Percentiles rank a stretch among this genome's conserved stretches.
These are phyloP conservation scores for Ceratobasidium sp. DNA, from an alignment of 1,284 basidiomycete genomes.

Conservation along the genomic window DNA sequence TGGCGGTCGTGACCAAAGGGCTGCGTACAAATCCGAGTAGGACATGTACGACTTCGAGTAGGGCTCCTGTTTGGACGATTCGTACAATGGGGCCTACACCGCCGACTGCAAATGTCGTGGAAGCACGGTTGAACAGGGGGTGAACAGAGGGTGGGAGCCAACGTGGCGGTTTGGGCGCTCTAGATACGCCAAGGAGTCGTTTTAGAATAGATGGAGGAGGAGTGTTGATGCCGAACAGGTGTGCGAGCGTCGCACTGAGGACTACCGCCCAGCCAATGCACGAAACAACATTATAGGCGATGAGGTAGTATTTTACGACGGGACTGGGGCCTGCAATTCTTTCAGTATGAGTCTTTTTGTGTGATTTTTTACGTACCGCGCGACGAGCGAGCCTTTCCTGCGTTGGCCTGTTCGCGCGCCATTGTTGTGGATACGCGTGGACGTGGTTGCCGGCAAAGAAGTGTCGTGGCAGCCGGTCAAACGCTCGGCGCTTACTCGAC, in stretches of 20 bases:
- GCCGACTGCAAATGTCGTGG: constrained; percentile 58
- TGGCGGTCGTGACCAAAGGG: constrained; percentile 78
- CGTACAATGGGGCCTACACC: constrained; percentile 68
- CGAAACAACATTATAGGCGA: constrained; percentile 79
- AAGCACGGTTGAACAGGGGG: constrained; percentile 53
- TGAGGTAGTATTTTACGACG: constrained; percentile 62
- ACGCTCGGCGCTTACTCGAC: constrained; percentile 9
- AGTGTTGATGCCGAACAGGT: constrained; percentile 56
- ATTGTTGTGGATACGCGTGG: background rate
- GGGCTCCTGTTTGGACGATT: constrained; percentile 80
- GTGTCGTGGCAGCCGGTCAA: background rate
- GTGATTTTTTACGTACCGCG: background rate
- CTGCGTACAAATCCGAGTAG: constrained; percentile 83
- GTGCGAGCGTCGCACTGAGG: constrained; percentile 59
- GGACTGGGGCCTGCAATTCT: constrained; percentile 15
- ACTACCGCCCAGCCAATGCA: constrained; percentile 76
- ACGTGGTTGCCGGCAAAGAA: background rate
- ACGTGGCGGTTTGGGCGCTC: constrained; percentile 44
- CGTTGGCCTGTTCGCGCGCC: background rate
- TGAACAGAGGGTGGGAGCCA: constrained; percentile 39
- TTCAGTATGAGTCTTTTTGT: background rate
- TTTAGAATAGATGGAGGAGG: constrained; percentile 48
- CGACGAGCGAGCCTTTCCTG: background rate
- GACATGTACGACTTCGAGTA: constrained; percentile 84
- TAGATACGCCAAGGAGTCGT: constrained; percentile 44